Evolutionary conservation across 257 asterid species (phyloP).

Genomic region (Solanum paucissectum): DNA sequence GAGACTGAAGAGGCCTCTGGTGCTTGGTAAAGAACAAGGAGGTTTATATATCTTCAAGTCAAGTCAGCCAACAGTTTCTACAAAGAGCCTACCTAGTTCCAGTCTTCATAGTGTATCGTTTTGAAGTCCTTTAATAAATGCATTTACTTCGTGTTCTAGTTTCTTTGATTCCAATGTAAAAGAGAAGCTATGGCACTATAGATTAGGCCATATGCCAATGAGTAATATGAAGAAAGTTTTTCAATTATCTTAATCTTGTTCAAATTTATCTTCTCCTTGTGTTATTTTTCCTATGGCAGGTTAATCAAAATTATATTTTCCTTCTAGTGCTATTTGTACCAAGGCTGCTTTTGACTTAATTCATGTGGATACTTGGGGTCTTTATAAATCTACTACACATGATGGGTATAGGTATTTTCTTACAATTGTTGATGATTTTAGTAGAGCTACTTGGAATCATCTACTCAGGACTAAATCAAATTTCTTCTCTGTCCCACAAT

Average conservation of each 20-base stretch:
- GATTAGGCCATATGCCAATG: neutral
- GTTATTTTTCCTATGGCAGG: no score
- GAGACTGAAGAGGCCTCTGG: neutral
- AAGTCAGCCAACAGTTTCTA: neutral
- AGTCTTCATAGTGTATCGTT: neutral
- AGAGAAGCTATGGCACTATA: neutral
- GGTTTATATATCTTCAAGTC: neutral
- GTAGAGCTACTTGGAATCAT: neutral
- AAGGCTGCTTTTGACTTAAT: neutral
- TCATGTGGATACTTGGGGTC: neutral
- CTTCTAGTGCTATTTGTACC: neutral
- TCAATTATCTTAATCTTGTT: neutral
- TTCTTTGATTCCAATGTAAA: neutral
- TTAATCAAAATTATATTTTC: neutral
- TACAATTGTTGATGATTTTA: neutral
- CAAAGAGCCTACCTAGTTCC: neutral
- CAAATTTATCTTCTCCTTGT: neutral
- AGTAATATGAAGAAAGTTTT: neutral
- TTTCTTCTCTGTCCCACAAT: accelerated
- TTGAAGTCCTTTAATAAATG: neutral
- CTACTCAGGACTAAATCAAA: neutral
- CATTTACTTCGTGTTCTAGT: neutral
- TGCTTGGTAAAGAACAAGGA: neutral
- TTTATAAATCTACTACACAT: neutral
- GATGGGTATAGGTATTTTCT: neutral